Evolutionary conservation across 805 yeast genomes (phyloP).

Genomic region (Huiozyma sinensis): DNA sequence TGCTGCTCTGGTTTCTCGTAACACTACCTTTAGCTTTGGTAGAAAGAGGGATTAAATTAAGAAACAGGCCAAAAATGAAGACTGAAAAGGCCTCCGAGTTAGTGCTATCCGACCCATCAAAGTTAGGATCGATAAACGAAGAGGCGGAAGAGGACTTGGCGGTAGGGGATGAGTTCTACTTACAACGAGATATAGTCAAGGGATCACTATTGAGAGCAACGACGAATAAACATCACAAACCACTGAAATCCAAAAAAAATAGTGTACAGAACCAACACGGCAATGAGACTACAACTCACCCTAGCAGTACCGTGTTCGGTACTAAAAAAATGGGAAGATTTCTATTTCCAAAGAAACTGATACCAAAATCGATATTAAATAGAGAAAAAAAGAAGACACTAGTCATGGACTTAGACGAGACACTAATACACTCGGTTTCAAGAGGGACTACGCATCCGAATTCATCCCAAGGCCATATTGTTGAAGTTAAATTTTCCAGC

Average conservation of each 20-base stretch:
- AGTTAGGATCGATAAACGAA: slow-evolving; percentile 3
- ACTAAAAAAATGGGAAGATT: slow-evolving; percentile 32
- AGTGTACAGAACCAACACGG: not conserved
- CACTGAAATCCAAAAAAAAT: not conserved
- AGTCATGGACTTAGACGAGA: slow-evolving; percentile 86
- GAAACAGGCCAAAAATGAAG: slow-evolving; percentile 1
- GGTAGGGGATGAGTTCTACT: slow-evolving; percentile 20
- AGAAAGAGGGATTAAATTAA: slow-evolving; percentile 16
- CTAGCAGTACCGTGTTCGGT: slow-evolving; percentile 10
- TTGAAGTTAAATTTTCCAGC: slow-evolving; percentile 56
- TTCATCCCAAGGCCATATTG: slow-evolving; percentile 46
- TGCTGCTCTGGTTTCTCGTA: slow-evolving; percentile 38
- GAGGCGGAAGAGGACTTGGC: slow-evolving; percentile 20
- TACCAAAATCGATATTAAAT: slow-evolving; percentile 27
- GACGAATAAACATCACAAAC: not conserved
- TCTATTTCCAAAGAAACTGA: slow-evolving; percentile 34
- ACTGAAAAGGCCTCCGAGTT: not conserved
- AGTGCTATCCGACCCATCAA: not conserved
- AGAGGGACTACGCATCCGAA: slow-evolving; percentile 33
- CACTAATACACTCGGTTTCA: slow-evolving; percentile 83
- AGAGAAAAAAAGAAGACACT: slow-evolving; percentile 43
- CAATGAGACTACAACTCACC: not conserved
- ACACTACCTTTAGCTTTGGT: slow-evolving; percentile 46
- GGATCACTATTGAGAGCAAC: slow-evolving; percentile 12
- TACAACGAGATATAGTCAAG: slow-evolving; percentile 24